Evolutionary conservation across 768 basidiomycete genomes (phyloP), one percentile per base, ranked within the genome.

Genomic region (Heimioporus sp.): DNA sequence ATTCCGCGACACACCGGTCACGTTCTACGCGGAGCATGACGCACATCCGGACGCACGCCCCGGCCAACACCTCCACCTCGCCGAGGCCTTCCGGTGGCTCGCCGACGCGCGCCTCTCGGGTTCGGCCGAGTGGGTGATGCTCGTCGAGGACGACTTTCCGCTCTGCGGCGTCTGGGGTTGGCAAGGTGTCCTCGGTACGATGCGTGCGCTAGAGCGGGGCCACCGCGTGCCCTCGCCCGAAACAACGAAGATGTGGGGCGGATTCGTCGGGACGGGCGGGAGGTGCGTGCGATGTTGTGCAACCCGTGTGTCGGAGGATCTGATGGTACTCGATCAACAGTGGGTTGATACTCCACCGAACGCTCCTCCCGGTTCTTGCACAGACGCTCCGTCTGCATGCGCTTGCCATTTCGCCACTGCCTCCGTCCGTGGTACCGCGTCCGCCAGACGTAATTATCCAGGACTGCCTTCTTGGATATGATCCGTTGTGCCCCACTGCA

Each of bases 71-170:
- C 62, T 76, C 31, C 76, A 76, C 56, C 64, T 72, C 31, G 65
- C 73, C 9, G 75, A 77, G 42, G 74, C 74, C 5, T 69, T 76
- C 37, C 52, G 68, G 24, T 76, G 73, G 76, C 54, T 61, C 51
- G 32, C 44, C 32, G 62, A 61, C 39, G 60, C 50, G 37, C 51
- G 53, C 5, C 32, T 52, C 1, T 30, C 15, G n/a, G 51, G 54
- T 35, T 2, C 24, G 24, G 65, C 72, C 13, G 73, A 76, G 49
- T 76, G 74, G 73, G 54, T 76, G 5, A 75, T 75, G 70, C 61
- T 76, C 12, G 61, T 73, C 28, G 75, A 76, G 48, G 75, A 77
- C 54, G 74, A 77, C 53, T 76, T 76, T 42, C 74, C 75, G 0
- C 40, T 76, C 17, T 76, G 74, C 30, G 70, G 65, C 15, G 65